Conservation (phyloP, 2,329 filamentous ascomycete genomes). For the Thielaviopsis ethacetica region DNA sequence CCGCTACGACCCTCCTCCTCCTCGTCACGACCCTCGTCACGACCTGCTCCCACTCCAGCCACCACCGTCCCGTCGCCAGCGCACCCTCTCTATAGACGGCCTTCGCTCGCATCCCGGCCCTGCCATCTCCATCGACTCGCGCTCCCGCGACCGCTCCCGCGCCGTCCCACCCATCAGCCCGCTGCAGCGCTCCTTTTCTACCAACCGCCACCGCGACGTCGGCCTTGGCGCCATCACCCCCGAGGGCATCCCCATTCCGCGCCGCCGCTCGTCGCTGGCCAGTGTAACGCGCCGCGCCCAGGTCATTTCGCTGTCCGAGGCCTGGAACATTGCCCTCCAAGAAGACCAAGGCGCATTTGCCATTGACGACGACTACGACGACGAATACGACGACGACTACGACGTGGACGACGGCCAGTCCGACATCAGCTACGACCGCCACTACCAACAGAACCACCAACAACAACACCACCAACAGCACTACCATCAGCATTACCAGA, state of each 20-base stretch:
- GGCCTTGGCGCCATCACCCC: constrained; percentile 7
- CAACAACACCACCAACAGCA: not conserved
- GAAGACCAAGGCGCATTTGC: constrained; percentile 7
- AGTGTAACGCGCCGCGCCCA: constrained; percentile 12
- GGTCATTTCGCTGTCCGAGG: constrained; percentile 11
- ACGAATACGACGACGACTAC: constrained; percentile 6
- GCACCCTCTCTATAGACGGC: constrained; percentile 9
- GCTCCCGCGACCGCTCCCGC: not conserved
- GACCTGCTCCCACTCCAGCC: too few species aligned
- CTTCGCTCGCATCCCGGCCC: not conserved
- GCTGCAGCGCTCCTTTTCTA: constrained; percentile 9
- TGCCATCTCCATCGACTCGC: not conserved
- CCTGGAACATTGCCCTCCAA: constrained; percentile 9
- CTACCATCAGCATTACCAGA: not conserved
- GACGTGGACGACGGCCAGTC: constrained; percentile 7
- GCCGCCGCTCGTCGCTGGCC: constrained; percentile 12
- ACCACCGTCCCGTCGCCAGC: constrained; percentile 12
- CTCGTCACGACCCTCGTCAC: not conserved
- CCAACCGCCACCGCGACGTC: constrained; percentile 7
- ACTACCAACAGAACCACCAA: not conserved
- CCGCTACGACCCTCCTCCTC: not conserved
- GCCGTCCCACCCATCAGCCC: constrained; percentile 4
- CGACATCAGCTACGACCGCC: constrained; percentile 10
- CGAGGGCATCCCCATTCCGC: constrained; percentile 11
- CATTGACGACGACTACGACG: constrained; percentile 5